Percentiles rank a stretch among this genome's conserved stretches.
Evolutionary conservation across 208 protist genomes (phyloP).

Genomic region (Trypanosomatidae sp.): DNA sequence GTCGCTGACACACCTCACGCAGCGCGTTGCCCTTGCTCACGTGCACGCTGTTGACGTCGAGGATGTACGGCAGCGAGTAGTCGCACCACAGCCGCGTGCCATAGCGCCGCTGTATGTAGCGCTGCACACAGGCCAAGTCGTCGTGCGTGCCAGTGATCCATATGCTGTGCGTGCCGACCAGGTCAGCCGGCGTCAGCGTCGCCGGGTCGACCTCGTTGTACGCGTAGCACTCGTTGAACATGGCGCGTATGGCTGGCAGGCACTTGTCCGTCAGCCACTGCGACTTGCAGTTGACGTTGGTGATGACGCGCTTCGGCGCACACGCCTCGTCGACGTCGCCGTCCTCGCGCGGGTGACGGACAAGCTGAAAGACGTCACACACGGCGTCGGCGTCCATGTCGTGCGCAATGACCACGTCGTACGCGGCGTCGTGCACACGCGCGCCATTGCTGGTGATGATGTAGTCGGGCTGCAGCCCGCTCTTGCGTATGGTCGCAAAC

Average conservation of each 20-base stretch:
- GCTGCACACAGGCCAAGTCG: constrained; percentile 21
- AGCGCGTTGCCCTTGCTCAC: constrained; percentile 43
- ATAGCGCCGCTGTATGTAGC: constrained; percentile 19
- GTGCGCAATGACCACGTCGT: constrained; percentile 15
- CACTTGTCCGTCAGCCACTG: constrained; percentile 36
- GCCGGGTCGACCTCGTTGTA: constrained; percentile 21
- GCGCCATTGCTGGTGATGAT: constrained; percentile 71
- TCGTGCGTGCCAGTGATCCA: constrained; percentile 30
- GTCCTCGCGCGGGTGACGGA: constrained; percentile 3
- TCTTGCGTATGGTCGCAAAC: constrained; percentile 26
- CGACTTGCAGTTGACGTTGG: constrained; percentile 33
- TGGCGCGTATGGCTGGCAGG: constrained; percentile 8
- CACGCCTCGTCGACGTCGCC: neutral
- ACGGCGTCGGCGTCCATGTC: constrained; percentile 23
- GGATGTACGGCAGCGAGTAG: constrained; percentile 32
- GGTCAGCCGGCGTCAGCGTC: constrained; percentile 11
- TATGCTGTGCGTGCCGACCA: constrained; percentile 37
- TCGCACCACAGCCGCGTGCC: constrained; percentile 18
- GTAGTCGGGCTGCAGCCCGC: constrained; percentile 25
- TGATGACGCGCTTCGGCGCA: constrained; percentile 9
- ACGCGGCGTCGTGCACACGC: constrained; percentile 22
- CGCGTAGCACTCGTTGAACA: constrained; percentile 19
- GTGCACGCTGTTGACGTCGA: constrained; percentile 17
- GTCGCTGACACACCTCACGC: constrained; percentile 12
- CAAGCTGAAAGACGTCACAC: constrained; percentile 26